Conservation (phyloP, 2,329 filamentous ascomycete genomes). For the Monosporascus sp. region DNA sequence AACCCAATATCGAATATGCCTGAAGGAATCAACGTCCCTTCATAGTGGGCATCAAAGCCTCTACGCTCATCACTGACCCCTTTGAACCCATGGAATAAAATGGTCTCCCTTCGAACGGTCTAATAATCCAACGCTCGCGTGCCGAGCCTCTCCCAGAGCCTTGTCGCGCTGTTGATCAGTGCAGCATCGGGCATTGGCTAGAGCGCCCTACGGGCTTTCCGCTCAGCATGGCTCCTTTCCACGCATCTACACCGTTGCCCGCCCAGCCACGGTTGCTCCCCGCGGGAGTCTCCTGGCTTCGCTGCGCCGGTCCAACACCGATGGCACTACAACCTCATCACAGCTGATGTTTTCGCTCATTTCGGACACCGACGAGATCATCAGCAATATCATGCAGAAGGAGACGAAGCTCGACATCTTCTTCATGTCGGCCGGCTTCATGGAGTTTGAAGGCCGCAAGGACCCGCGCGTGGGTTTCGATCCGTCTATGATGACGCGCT, state of each 20-base stretch:
- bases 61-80: too few relatives aligned
- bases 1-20: too few relatives aligned
- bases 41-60: too few relatives aligned
- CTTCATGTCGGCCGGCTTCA: slow-evolving; percentile 30
- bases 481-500: slow-evolving; percentile 40
- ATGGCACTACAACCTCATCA: slow-evolving; percentile 22
- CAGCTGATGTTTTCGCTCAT: slow-evolving; percentile 29
- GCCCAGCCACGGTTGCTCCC: slow-evolving; percentile 18
- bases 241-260: slow-evolving; percentile 39
- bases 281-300: background rate
- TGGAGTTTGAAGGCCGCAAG: slow-evolving; percentile 26
- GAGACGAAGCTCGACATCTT: slow-evolving; percentile 32
- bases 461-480: slow-evolving; percentile 50
- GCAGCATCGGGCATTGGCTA: slow-evolving; percentile 44
- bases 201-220: slow-evolving; percentile 34
- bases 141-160: slow-evolving; percentile 11
- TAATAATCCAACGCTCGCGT: slow-evolving; percentile 25
- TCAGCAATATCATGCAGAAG: slow-evolving; percentile 20
- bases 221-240: slow-evolving; percentile 29
- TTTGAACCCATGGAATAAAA: background rate
- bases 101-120: background rate
- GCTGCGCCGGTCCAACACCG: background rate
- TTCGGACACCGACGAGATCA: slow-evolving; percentile 26
- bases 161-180: slow-evolving; percentile 29
- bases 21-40: too few relatives aligned